Evolutionary conservation across 768 basidiomycete genomes (phyloP), one percentile per base, ranked within the genome.

Genomic region (Serendipita indica): DNA sequence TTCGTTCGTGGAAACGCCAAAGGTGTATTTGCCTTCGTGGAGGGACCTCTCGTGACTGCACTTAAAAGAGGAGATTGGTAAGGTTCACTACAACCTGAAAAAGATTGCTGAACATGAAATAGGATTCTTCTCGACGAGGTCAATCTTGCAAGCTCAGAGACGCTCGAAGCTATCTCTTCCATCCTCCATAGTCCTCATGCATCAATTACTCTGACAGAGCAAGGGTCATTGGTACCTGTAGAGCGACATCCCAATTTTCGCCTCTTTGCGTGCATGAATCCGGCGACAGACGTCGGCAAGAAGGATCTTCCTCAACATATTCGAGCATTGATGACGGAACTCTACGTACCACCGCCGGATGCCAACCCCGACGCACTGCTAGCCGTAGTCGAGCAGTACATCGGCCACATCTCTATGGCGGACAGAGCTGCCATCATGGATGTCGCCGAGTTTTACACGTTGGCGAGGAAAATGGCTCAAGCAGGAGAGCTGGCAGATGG

Each of bases 231-330:
- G 58, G 89, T 92, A 64, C 86, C 88, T 1, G 77, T 98, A 28
- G 83, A 84, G 52, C 85, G 96, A 0, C 96, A 99, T 68, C 82
- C 90, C 16, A 85, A 94, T 65, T 99, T 99, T 73, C 86, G 94
- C 18, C 76, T 98, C 3, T 98, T 98, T 66, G 92, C 92, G 3
- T 99, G 96, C 69, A 99, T 99, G 96, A 99, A 99, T 67, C 96
- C 96, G 3, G 96, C 96, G 0, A 99, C 93, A 2, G 96, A 99
- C 65, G 87, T 97, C 13, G 96, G 96, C 33, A 99, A 98, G 74
- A 96, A 92, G 65, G 94, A 98, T 65, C 82, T 99, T 0, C 89
- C 91, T 16, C 84, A 88, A 3, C 85, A 84, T 65, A 87, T 98
- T 52, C 83, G 93, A 33, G 80, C 85, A 7, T 82, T 87, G 30